phyloP scores from a whole-genome alignment of 73 alveolate genomes.

The Paraurostyla sp. region DNA sequence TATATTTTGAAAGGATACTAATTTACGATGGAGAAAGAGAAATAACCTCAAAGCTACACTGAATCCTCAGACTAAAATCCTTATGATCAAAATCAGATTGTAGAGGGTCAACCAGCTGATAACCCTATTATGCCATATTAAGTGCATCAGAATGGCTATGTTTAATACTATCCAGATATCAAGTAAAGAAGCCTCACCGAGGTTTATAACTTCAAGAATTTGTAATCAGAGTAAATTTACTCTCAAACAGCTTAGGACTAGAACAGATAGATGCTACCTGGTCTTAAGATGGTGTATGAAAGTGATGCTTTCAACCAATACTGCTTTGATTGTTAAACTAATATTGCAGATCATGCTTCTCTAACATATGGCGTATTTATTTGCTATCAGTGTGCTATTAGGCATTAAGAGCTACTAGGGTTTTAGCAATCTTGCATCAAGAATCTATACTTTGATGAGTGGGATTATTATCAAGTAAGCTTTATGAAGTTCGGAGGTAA shows the following conservation, averaged over 20 bases:
- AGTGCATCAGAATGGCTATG: background rate
- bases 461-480: constrained; percentile 35
- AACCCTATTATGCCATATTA: no score
- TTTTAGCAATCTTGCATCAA: background rate
- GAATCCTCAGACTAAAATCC: background rate
- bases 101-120: no score
- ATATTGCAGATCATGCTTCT: constrained; percentile 50
- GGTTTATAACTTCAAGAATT: background rate
- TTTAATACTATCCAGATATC: constrained; percentile 8
- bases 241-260: no score
- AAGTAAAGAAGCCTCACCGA: background rate
- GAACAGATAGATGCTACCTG: no score
- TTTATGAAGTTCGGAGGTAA: constrained; percentile 42
- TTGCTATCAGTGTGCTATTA: constrained; percentile 31
- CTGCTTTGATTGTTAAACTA: constrained; percentile 49
- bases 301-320: constrained; percentile 12
- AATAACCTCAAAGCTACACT: no score
- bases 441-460: background rate
- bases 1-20: background rate
- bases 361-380: constrained; percentile 42
- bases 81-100: no score
- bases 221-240: no score
- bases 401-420: background rate
- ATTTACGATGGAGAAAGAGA: background rate
- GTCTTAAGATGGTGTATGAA: background rate